Conservation (phyloP, 306 rosid genomes). For the Hippophae rhamnoides region DNA sequence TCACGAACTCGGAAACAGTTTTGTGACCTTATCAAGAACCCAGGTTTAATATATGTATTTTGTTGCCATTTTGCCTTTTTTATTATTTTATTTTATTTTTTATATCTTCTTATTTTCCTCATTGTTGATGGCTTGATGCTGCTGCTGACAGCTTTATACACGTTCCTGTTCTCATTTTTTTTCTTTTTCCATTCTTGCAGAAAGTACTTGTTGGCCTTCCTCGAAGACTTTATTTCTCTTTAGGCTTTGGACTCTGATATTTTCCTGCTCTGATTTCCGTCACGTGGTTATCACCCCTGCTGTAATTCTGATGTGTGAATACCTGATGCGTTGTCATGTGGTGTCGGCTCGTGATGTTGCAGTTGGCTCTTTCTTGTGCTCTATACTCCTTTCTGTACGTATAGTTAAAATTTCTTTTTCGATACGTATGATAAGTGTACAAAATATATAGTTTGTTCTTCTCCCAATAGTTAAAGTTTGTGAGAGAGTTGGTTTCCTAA, state of each 20-base stretch:
- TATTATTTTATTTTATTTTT: slow-evolving; percentile 2
- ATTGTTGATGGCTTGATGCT: not conserved
- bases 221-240: slow-evolving; percentile 72
- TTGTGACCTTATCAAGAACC: slow-evolving; percentile 47
- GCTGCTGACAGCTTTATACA: slow-evolving; percentile 9
- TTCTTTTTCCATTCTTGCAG: slow-evolving; percentile 25
- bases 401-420: not conserved
- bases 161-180: slow-evolving; percentile 15
- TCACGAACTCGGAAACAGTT: slow-evolving; percentile 54
- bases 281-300: slow-evolving; percentile 88
- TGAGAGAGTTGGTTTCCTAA: too few species aligned
- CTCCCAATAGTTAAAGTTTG: too few species aligned
- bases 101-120: not conserved
- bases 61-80: slow-evolving; percentile 1
- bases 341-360: slow-evolving; percentile 65
- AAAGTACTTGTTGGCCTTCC: slow-evolving; percentile 83
- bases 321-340: slow-evolving; percentile 77
- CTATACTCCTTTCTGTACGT: slow-evolving; percentile 82
- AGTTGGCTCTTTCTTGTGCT: slow-evolving; percentile 73
- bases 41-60: slow-evolving; percentile 46
- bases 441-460: too few species aligned
- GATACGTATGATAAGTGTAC: too few species aligned
- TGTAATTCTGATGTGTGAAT: slow-evolving; percentile 69
- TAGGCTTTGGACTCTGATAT: slow-evolving; percentile 83
- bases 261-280: slow-evolving; percentile 85